A percentile compares a stretch with the other conserved stretches of the same genome.
These are phyloP conservation scores for Cryptosporidium ryanae DNA, from an alignment of 169 alveolate genomes.

Conservation along the genomic window DNA sequence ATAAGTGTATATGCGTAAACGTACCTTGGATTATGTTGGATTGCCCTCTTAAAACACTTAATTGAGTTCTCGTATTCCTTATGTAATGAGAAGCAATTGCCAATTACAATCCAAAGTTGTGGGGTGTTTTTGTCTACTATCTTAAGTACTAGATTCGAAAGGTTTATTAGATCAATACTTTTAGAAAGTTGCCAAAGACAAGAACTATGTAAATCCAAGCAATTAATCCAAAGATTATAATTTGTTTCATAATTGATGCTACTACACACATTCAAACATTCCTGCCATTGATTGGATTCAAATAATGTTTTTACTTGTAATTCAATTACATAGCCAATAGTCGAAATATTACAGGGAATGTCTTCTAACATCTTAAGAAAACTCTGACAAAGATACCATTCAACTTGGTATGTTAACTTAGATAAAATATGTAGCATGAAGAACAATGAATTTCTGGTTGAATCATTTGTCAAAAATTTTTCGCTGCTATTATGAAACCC, in stretches of 20 bases:
- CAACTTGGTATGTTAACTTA: conserved; percentile 21
- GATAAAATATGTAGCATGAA: conserved; percentile 20
- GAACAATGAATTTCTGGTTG: conserved; percentile 24
- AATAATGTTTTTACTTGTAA: conserved; percentile 67
- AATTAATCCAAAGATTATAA: conserved; percentile 53
- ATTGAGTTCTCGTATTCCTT: conserved; percentile 89
- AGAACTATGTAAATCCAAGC: conserved; percentile 68
- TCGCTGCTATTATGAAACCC: not conserved
- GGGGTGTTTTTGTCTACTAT: conserved; percentile 79
- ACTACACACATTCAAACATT: conserved; percentile 48
- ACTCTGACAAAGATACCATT: conserved; percentile 57
- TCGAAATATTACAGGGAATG: conserved; percentile 12
- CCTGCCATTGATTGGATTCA: conserved; percentile 69
- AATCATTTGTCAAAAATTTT: not conserved
- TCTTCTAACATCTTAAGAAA: conserved; percentile 38
- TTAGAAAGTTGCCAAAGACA: conserved; percentile 60
- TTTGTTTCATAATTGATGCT: conserved; percentile 23
- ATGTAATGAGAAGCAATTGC: conserved; percentile 86
- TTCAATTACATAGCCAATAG: conserved; percentile 34
- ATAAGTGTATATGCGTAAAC: conserved; percentile 87
- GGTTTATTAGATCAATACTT: conserved; percentile 56
- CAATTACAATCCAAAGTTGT: conserved; percentile 88
- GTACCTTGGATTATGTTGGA: conserved; percentile 83
- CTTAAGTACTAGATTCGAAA: conserved; percentile 30
- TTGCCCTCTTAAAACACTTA: conserved; percentile 87